phyloP scores from a whole-genome alignment of 306 rosid species.

The Dalbergia oliveri region DNA sequence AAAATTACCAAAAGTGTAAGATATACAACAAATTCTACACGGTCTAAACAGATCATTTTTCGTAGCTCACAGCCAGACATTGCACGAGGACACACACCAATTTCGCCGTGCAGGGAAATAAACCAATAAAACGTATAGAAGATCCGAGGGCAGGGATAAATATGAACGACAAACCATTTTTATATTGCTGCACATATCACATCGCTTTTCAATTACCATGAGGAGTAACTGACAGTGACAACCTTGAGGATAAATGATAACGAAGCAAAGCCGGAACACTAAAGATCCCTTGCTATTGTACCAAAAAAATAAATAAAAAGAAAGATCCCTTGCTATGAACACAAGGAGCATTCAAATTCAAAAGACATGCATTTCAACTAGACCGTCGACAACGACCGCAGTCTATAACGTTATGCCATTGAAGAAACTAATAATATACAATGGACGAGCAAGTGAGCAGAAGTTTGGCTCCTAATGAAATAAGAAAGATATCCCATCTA shows the following conservation, averaged over 20 bases:
- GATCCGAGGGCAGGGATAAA: not conserved
- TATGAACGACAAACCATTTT: not conserved
- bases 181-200: not conserved
- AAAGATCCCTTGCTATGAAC: not conserved
- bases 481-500: not conserved
- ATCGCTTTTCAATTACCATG: no score
- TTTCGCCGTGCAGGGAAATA: not conserved
- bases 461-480: not conserved
- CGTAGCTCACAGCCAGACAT: no score
- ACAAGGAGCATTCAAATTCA: not conserved
- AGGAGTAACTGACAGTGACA: not conserved
- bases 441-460: slow-evolving; percentile 24
- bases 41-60: no score
- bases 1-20: no score
- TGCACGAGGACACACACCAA: no score
- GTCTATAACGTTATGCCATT: slow-evolving; percentile 19
- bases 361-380: not conserved
- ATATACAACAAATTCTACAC: no score
- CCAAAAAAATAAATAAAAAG: no score
- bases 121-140: not conserved
- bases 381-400: not conserved
- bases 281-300: not conserved
- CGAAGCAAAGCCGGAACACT: not conserved
- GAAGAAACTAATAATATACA: slow-evolving; percentile 44
- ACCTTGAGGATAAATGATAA: not conserved